A percentile compares a stretch with the other conserved stretches of the same genome.
These are phyloP conservation scores for Peronospora farinosa DNA, from an alignment of 352 stramenopile species.

Conservation along the genomic window DNA sequence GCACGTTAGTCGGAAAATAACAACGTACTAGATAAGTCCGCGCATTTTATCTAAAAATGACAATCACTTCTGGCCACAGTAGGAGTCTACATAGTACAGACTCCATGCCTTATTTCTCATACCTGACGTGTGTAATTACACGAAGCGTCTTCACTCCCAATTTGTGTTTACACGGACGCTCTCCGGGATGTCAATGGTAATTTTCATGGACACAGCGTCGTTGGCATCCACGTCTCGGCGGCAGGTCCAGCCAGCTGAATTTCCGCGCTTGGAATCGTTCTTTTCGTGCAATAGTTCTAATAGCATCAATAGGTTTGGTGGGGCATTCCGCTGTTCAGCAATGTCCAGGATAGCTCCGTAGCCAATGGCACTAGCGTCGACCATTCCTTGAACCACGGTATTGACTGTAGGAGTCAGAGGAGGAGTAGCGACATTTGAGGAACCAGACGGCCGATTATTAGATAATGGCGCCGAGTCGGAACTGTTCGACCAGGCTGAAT, in stretches of 20 bases:
- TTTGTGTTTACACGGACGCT: constrained; percentile 31
- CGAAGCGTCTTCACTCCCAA: constrained; percentile 25
- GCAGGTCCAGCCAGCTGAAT: constrained; percentile 39
- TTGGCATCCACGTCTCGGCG: constrained; percentile 29
- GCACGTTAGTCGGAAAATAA: no score
- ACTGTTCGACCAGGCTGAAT: constrained; percentile 29
- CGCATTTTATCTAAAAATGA: no score
- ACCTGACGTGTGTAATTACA: no score
- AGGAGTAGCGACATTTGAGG: constrained; percentile 12
- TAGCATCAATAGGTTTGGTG: constrained; percentile 35
- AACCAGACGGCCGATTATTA: constrained; percentile 5
- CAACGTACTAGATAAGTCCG: no score
- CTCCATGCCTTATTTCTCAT: no score
- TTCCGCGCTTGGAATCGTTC: constrained; percentile 40
- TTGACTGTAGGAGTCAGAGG: constrained; percentile 12
- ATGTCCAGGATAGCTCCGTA: constrained; percentile 71
- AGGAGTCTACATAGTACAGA: no score
- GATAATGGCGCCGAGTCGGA: constrained; percentile 19
- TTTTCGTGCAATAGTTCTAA: constrained; percentile 47
- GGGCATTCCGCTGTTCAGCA: constrained; percentile 38
- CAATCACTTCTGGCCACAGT: no score
- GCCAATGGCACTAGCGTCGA: constrained; percentile 44
- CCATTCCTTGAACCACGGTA: constrained; percentile 20
- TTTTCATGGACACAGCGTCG: constrained; percentile 35
- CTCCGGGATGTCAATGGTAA: constrained; percentile 39